These are phyloP conservation scores for Paxillus rubicundulus DNA, from an alignment of 768 basidiomycete genomes.

Conservation along the genomic window DNA sequence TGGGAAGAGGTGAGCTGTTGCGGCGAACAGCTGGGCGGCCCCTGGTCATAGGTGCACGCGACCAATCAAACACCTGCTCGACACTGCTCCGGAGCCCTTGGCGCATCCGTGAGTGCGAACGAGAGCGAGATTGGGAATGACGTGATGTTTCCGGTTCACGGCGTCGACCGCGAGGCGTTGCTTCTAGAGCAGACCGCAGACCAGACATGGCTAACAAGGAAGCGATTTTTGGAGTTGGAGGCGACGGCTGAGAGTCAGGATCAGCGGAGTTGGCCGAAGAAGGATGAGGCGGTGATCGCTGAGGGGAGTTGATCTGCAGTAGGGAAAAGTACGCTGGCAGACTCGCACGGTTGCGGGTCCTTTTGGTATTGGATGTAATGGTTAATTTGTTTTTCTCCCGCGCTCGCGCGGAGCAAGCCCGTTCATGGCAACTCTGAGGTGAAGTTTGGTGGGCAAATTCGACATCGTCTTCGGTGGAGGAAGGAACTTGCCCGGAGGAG, in stretches of 20 bases:
- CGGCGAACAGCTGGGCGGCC: slow-evolving; percentile 50
- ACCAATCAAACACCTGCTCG: slow-evolving; percentile 48
- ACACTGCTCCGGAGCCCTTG: slow-evolving; percentile 32
- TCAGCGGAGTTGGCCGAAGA: slow-evolving; percentile 46
- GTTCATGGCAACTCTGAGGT: slow-evolving; percentile 30
- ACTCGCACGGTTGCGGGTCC: slow-evolving; percentile 64
- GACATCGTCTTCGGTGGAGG: slow-evolving; percentile 44
- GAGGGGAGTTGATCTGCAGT: slow-evolving; percentile 50
- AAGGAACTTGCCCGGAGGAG: slow-evolving; percentile 28
- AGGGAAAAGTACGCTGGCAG: slow-evolving; percentile 76
- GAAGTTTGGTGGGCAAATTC: slow-evolving; percentile 37
- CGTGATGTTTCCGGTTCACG: slow-evolving; percentile 37
- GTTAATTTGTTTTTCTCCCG: slow-evolving; percentile 26
- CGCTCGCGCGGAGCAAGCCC: slow-evolving; percentile 27
- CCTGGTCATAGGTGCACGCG: slow-evolving; percentile 38
- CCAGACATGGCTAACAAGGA: slow-evolving; percentile 32
- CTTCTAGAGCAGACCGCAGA: slow-evolving; percentile 37
- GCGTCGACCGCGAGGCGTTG: slow-evolving; percentile 55
- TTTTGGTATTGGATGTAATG: slow-evolving; percentile 42
- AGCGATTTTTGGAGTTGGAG: slow-evolving; percentile 57
- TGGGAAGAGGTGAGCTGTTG: slow-evolving; percentile 58
- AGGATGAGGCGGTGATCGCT: slow-evolving; percentile 37
- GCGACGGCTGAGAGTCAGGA: slow-evolving; percentile 44
- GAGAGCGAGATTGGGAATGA: slow-evolving; percentile 38
- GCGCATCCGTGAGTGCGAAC: slow-evolving; percentile 39